Percentiles rank a stretch among this genome's conserved stretches.
Evolutionary conservation across 2,329 filamentous ascomycete genomes (phyloP).

Genomic region (Pseudovirgaria hyperparasitica): DNA sequence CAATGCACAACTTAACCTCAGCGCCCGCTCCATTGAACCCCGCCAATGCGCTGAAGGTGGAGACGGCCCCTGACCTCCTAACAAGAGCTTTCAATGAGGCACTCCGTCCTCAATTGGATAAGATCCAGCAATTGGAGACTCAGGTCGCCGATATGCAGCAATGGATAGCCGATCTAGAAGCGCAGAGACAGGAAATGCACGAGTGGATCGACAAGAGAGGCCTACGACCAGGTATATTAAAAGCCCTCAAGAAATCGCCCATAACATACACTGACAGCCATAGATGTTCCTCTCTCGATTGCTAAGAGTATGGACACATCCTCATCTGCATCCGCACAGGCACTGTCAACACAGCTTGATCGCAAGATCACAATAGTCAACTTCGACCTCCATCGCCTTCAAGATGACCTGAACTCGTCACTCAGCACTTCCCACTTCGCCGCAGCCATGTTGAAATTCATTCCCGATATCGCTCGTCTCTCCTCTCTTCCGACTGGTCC

Average conservation of each 20-base stretch:
- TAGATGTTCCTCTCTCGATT: constrained; percentile 39
- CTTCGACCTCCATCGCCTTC: constrained; percentile 42
- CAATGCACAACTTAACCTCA: constrained; percentile 15
- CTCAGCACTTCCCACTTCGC: constrained; percentile 40
- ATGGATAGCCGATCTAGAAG: constrained; percentile 38
- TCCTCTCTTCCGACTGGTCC: constrained; percentile 34
- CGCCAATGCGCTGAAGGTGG: constrained; percentile 16
- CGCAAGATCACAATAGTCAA: constrained; percentile 46
- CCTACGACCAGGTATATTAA: constrained; percentile 39
- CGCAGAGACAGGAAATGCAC: constrained; percentile 38
- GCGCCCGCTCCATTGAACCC: too few species aligned
- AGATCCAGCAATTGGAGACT: constrained; percentile 38
- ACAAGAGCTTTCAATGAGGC: constrained; percentile 41
- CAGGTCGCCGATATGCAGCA: constrained; percentile 37
- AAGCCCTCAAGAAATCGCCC: constrained; percentile 7
- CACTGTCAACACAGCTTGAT: constrained; percentile 43
- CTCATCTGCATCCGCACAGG: constrained; percentile 34
- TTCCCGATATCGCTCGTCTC: constrained; percentile 39
- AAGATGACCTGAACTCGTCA: constrained; percentile 42
- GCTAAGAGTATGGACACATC: constrained; percentile 40
- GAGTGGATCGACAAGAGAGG: constrained; percentile 44
- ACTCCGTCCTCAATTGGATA: constrained; percentile 38
- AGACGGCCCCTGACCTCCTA: constrained; percentile 37
- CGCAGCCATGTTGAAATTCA: constrained; percentile 41
- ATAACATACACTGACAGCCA: not conserved